Base-by-base conservation (phyloP, 495 filamentous ascomycete species). In the Penicillium roqueforti region DNA sequence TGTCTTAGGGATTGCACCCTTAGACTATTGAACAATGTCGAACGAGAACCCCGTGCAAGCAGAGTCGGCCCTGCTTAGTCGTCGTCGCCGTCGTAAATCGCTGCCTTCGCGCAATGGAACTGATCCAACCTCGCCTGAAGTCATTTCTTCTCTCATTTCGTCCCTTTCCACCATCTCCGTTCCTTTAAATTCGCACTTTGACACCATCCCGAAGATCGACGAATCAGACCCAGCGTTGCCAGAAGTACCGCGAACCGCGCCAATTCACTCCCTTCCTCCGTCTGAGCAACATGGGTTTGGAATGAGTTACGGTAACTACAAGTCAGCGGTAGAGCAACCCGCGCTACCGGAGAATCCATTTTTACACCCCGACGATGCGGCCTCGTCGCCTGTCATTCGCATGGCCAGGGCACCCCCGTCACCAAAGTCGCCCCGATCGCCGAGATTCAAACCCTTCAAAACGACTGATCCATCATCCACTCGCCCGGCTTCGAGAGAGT, bases 101-200 rank as follows among this genome's bases (percentile, higher is more conserved):
- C 58, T 72, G 32, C 68, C 71, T 50, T 56, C 62, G 47, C 74
- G 68, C 52, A 67, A 58, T 53, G 58, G 65, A 19, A 56, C 68
- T 11, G 71, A 76, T 53, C 82, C 89, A 41, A 86, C 88, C 2
- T 93, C 91, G 13, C 90, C 93, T 23, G 91, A 95, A 69, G 88
- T 98, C 44, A 97, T 98, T 56, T 92, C 88, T 46, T 91, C 88
- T 36, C 78, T 98, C 47, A 95, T 98, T 68, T 92, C 91, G 47
- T 93, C 91, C 4, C 81, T 98, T 16, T 91, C 89, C 18, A 83
- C 86, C 65, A 95, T 97, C 57, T 91, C 90, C 0, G 77, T 82
- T 43, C 87, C 89, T 20, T 78, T 86, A 55, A 84, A 81, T 62
- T 78, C 80, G 37, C 85, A 88, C 68, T 91, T 92, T 63, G 88